Evolutionary conservation across 208 protist species (phyloP).

Genomic region (Leishmania amazonensis): DNA sequence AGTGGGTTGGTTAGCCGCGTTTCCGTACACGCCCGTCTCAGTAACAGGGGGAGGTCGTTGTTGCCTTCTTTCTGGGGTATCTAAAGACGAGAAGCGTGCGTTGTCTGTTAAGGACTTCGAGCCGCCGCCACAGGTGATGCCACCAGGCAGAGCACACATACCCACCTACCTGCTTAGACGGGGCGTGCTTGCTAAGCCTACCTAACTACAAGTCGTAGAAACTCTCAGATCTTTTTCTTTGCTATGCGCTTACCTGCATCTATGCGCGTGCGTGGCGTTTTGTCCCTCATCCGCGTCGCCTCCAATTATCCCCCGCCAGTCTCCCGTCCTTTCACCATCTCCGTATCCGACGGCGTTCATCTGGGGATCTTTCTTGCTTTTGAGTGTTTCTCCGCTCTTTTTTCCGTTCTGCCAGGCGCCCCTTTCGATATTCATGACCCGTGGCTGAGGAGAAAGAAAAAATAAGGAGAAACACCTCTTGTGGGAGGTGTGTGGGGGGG

Average conservation of each 20-base stretch:
- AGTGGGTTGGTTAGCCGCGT: background rate
- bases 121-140: background rate
- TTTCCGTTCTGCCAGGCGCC: background rate
- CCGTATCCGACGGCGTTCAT: background rate
- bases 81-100: background rate
- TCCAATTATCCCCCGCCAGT: background rate
- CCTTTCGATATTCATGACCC: background rate
- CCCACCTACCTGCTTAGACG: background rate
- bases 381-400: background rate
- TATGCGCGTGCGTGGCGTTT: background rate
- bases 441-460: background rate
- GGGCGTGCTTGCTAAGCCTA: background rate
- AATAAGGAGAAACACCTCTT: background rate
- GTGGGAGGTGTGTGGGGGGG: background rate
- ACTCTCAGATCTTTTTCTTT: background rate
- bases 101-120: background rate
- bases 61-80: background rate
- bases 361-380: background rate
- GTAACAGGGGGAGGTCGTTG: too few relatives aligned
- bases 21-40: background rate
- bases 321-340: background rate
- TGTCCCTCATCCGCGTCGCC: background rate
- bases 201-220: background rate
- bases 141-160: background rate
- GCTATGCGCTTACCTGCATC: background rate